Evolutionary conservation across 169 alveolate species (phyloP), one percentile per base, ranked within the genome.

Genomic region (Cryptosporidium parvum): DNA sequence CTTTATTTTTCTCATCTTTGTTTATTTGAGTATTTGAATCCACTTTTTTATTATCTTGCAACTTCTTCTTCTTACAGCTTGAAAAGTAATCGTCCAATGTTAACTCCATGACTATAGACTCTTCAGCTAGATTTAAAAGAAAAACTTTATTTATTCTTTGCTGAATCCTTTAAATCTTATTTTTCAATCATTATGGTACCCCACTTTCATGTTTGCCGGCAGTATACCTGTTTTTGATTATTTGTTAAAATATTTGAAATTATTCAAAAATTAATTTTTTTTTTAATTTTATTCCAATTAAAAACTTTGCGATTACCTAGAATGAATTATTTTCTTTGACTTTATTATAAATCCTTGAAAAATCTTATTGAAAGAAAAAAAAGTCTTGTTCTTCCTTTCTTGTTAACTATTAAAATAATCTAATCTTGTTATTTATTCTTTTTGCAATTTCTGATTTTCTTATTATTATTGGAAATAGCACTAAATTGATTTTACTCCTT

Each of bases 51-150:
- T 70, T 44, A 29, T 44, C 67, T 23, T 70, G 37, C n/a, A 29
- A 10, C 39, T 18, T 48, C 29, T 42, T 65, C 58, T 44, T 62
- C 39, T 48, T 80, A 23, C 65, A 67, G 58, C 56, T 80, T 21
- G 89, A 61, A 80, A 80, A 80, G 51, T 62, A 80, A 62, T 80
- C 89, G 23, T 80, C 89, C 42, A 80, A 29, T 16, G 89, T 80
- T 29, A 80, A 21, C 35, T 80, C 89, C 73, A 73, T 73, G 5
- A 51, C 68, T 45, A 26, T 69, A 44, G 2, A 8, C 56, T 39
- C 52, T 23, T 23, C 67, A 56, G 37, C 67, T 56, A 56, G 23
- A 56, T 56, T 56, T 23, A 56, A 56, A 56, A 56, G 35, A 4
- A 56, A 23, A 56, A 23, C 67, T 56, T n/a, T n/a, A 56, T n/a